phyloP scores from a whole-genome alignment of 2,329 filamentous ascomycete species.

The Aureobasidium sp. region DNA sequence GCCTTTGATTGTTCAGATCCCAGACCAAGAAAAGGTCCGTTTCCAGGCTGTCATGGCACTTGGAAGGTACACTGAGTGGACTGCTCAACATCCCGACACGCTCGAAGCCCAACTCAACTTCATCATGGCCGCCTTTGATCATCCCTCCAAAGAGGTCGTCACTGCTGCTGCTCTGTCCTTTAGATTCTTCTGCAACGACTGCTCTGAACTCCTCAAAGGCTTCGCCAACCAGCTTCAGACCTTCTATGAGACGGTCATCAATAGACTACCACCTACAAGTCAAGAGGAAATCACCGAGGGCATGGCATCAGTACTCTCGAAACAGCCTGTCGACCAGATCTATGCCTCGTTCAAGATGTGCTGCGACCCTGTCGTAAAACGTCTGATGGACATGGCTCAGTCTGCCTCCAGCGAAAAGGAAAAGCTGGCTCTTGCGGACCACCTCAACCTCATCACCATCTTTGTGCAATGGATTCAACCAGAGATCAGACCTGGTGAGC shows the following conservation, averaged over 20 bases:
- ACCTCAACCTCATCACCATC: constrained; percentile 83
- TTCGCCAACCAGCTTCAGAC: constrained; percentile 81
- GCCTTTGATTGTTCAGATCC: constrained; percentile 87
- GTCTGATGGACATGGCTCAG: constrained; percentile 81
- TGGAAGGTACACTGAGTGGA: constrained; percentile 97
- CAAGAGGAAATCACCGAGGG: constrained; percentile 97
- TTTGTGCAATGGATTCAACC: constrained; percentile 77
- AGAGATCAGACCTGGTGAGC: constrained; percentile 61
- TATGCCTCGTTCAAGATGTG: constrained; percentile 85
- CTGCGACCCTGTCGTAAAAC: constrained; percentile 80
- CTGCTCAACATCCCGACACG: constrained; percentile 84
- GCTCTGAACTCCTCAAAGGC: constrained; percentile 73
- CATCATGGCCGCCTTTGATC: constrained; percentile 87
- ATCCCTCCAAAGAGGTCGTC: constrained; percentile 82
- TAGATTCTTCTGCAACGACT: constrained; percentile 96
- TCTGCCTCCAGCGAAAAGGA: constrained; percentile 73
- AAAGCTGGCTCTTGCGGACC: constrained; percentile 86
- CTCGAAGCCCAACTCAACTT: constrained; percentile 90
- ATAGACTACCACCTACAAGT: constrained; percentile 75
- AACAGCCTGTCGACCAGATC: constrained; percentile 71
- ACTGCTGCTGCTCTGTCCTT: constrained; percentile 88
- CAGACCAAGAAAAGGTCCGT: constrained; percentile 92
- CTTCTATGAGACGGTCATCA: constrained; percentile 86
- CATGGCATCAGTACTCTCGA: constrained; percentile 83
- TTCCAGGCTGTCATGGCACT: constrained; percentile 98